phyloP scores from a whole-genome alignment of 805 yeast genomes.

The Starmerella asiatica region DNA sequence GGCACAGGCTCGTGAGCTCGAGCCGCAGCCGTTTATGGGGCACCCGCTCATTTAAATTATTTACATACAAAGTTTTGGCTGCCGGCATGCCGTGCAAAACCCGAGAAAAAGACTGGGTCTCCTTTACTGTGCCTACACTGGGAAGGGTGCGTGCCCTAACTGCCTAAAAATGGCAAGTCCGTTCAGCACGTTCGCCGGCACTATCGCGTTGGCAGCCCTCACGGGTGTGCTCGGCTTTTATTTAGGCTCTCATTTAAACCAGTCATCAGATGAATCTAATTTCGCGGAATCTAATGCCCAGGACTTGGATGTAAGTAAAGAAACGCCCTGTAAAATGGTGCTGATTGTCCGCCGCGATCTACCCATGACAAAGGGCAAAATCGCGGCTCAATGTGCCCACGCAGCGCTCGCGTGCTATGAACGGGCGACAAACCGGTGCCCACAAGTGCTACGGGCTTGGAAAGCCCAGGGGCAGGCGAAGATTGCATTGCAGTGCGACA shows the following conservation, averaged over 20 bases:
- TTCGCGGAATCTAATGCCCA: conserved; percentile 13
- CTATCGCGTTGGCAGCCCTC: no score
- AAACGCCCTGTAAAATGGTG: conserved; percentile 43
- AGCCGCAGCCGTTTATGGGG: conserved; percentile 38
- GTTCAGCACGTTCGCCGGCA: no score
- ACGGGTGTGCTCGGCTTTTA: no score
- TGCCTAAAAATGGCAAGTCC: no score
- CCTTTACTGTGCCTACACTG: no score
- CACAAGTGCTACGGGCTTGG: conserved; percentile 63
- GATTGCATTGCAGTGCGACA: conserved; percentile 53
- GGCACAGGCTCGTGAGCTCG: conserved; percentile 33
- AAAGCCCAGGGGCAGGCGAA: conserved; percentile 79
- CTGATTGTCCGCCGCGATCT: conserved; percentile 77
- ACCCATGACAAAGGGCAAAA: conserved; percentile 87
- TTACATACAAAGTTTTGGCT: conserved; percentile 37
- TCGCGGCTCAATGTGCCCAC: conserved; percentile 95
- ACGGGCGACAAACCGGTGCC: conserved; percentile 41
- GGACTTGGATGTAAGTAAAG: conserved; percentile 6
- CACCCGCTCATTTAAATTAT: conserved; percentile 61
- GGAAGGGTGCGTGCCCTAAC: no score
- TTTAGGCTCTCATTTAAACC: no score
- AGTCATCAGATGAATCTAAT: no score
- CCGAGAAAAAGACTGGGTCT: no score
- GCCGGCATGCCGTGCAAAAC: no score
- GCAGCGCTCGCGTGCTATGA: conserved; percentile 90